Conservation (phyloP, 2,329 filamentous ascomycete species). For the Ophiostoma australiae region DNA sequence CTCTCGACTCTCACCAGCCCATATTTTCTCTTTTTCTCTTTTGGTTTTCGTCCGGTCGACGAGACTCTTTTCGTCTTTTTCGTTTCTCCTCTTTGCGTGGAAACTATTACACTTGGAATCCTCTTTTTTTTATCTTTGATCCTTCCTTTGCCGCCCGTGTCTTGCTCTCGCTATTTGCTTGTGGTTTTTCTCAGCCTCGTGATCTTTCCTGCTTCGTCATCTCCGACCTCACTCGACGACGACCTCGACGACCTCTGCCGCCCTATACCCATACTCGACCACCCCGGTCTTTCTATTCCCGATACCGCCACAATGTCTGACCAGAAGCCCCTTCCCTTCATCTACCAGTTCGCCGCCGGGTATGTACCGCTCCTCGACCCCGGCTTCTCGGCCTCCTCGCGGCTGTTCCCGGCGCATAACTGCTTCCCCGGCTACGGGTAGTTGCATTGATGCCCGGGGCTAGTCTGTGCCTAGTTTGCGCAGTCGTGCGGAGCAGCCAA, state of each 20-base stretch:
- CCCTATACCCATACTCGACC: background rate
- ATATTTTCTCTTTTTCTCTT: conserved; percentile 18
- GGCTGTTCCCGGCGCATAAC: background rate
- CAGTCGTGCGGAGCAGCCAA: background rate
- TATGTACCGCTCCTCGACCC: conserved; percentile 29
- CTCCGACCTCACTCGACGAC: background rate
- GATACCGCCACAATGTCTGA: conserved; percentile 51
- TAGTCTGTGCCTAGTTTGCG: conserved; percentile 3
- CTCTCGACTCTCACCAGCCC: background rate
- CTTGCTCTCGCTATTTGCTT: conserved; percentile 1
- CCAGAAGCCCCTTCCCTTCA: conserved; percentile 74
- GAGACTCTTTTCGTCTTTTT: conserved; percentile 13
- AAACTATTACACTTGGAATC: conserved; percentile 6
- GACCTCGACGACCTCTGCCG: background rate
- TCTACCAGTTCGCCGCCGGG: conserved; percentile 94
- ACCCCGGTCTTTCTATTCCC: background rate
- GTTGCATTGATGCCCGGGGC: background rate
- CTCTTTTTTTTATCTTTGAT: background rate
- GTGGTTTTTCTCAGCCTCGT: conserved; percentile 7
- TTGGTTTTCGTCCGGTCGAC: background rate
- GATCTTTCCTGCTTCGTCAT: conserved; percentile 5
- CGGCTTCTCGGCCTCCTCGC: background rate
- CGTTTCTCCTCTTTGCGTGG: background rate
- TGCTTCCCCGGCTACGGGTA: background rate
- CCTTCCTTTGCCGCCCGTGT: conserved; percentile 15